Evolutionary conservation across 345 rosid genomes (phyloP).

Genomic region (Bruguiera sexangula): DNA sequence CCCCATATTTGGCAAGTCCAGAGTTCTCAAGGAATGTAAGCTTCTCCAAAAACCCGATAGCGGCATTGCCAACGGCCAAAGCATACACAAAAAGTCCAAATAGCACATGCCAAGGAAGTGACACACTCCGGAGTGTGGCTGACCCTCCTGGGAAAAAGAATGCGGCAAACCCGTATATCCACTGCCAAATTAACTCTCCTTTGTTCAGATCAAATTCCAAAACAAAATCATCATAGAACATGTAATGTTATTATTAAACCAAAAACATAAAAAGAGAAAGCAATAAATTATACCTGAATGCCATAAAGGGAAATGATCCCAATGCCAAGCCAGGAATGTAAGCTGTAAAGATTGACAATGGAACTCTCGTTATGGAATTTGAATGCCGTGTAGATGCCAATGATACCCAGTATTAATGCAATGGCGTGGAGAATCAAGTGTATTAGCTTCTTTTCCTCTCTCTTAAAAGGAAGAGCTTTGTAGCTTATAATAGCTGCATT

Average conservation of each 20-base stretch:
- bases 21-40: conserved; percentile 79
- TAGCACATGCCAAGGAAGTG: conserved; percentile 71
- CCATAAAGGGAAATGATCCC: conserved; percentile 69
- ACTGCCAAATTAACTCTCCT: conserved; percentile 37
- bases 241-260: neutral
- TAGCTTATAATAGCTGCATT: conserved; percentile 74
- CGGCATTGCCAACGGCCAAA: conserved; percentile 63
- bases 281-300: conserved; percentile 55
- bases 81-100: conserved; percentile 56
- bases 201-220: conserved; percentile 1
- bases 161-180: conserved; percentile 64
- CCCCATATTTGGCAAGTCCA: conserved; percentile 65
- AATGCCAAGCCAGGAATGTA: conserved; percentile 96
- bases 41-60: conserved; percentile 80
- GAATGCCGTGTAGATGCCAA: conserved; percentile 80
- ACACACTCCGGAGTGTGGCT: conserved; percentile 33
- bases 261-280: too few species aligned
- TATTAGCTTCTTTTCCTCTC: conserved; percentile 70
- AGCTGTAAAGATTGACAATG: conserved; percentile 81
- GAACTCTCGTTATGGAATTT: conserved; percentile 78
- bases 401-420: conserved; percentile 70
- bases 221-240: neutral
- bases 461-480: conserved; percentile 63
- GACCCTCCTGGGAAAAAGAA: conserved; percentile 87
- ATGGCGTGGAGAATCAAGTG: conserved; percentile 79